These are phyloP conservation scores for Daldinia grandis DNA, from an alignment of 495 filamentous ascomycete genomes.

Conservation along the genomic window DNA sequence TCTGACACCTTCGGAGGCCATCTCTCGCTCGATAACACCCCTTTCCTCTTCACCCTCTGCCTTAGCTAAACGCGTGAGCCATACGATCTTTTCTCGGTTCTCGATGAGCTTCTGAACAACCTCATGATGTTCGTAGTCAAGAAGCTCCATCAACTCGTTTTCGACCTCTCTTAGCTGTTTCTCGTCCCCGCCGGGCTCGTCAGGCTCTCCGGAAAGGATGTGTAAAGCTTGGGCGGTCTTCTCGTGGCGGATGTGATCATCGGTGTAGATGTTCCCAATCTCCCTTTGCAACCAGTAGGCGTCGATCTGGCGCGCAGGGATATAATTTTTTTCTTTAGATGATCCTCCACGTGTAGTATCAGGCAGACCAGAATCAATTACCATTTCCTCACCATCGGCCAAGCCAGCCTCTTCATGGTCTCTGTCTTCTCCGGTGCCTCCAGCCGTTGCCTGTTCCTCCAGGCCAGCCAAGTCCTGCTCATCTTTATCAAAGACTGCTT, in stretches of 20 bases:
- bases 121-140: conserved; percentile 96
- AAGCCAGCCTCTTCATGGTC: conserved; percentile 60
- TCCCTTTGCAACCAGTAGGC: conserved; percentile 97
- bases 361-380: conserved; percentile 71
- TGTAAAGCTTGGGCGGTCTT: conserved; percentile 83
- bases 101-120: conserved; percentile 91
- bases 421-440: conserved; percentile 60
- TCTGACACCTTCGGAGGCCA: conserved; percentile 86
- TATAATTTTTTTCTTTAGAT: conserved; percentile 66
- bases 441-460: conserved; percentile 63
- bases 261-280: conserved; percentile 84
- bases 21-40: conserved; percentile 82
- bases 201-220: conserved; percentile 77
- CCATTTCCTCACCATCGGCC: conserved; percentile 74
- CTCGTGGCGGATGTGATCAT: conserved; percentile 89
- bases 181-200: conserved; percentile 76
- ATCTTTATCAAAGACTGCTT: conserved; percentile 56
- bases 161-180: conserved; percentile 89
- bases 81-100: conserved; percentile 91
- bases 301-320: conserved; percentile 88
- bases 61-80: conserved; percentile 88
- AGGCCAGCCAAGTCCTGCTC: conserved; percentile 72
- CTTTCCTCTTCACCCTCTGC: conserved; percentile 84
- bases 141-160: conserved; percentile 97
- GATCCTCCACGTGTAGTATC: conserved; percentile 49